These are phyloP conservation scores for Tetragonia tetragonoides DNA, from an alignment of 148 eudicot species.

Conservation along the genomic window DNA sequence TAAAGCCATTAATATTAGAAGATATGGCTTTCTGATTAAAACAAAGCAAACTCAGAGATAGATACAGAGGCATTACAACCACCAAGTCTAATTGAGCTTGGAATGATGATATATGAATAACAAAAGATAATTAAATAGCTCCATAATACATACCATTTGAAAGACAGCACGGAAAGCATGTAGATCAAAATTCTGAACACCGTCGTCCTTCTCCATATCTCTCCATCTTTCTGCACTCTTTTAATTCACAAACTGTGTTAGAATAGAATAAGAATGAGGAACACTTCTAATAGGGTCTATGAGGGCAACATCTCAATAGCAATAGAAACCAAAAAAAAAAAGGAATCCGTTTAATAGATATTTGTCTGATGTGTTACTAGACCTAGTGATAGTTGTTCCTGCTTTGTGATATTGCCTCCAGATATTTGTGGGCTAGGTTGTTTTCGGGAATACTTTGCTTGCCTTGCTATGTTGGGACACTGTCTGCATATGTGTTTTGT, in stretches of 20 bases:
- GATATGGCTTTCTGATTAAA: background rate
- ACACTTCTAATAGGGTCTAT: background rate
- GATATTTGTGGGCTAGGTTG: too few species aligned
- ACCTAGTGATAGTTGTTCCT: too few species aligned
- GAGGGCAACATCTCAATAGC: conserved; percentile 12
- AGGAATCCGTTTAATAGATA: too few species aligned
- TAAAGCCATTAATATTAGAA: background rate
- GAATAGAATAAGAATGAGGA: background rate
- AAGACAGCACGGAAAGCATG: conserved; percentile 94
- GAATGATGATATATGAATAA: background rate
- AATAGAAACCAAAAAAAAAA: background rate
- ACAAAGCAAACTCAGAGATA: background rate
- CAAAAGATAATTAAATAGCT: background rate
- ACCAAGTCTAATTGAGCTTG: background rate
- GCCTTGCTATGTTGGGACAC: too few species aligned
- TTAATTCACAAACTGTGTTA: background rate
- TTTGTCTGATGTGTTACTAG: too few species aligned
- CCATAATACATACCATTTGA: conserved; percentile 61
- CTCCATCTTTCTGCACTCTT: conserved; percentile 97
- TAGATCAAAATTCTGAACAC: conserved; percentile 81
- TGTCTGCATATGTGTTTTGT: too few species aligned
- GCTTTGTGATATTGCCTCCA: too few species aligned
- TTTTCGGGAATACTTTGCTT: too few species aligned
- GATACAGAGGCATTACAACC: background rate
- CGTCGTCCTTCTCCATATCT: conserved; percentile 56